Percentiles rank a stretch among this genome's conserved stretches.
Conservation (phyloP, 441 rosid genomes). For the Erysimum pusillum region DNA sequence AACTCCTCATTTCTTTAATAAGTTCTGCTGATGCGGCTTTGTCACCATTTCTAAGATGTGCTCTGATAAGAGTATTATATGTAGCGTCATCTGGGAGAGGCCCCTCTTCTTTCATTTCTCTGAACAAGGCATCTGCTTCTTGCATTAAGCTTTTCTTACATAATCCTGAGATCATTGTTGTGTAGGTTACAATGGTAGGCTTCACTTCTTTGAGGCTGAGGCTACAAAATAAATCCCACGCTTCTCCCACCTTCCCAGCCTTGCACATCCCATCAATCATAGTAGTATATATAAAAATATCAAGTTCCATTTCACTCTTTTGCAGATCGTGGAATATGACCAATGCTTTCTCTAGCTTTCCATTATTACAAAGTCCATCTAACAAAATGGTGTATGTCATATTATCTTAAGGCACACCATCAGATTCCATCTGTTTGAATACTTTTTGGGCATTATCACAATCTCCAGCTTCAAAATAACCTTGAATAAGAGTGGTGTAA, state of each 20-base stretch:
- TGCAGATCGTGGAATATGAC: background rate
- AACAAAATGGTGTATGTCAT: background rate
- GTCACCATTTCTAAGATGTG: too few species aligned
- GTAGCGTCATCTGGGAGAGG: background rate
- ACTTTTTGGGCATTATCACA: background rate
- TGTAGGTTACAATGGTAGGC: background rate
- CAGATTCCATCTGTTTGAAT: background rate
- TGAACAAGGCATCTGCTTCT: background rate
- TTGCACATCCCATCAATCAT: background rate
- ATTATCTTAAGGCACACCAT: background rate
- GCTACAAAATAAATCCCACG: background rate
- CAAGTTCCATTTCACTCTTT: background rate
- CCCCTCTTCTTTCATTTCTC: background rate
- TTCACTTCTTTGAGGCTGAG: background rate
- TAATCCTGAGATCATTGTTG: background rate
- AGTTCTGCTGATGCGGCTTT: too few species aligned
- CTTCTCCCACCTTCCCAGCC: background rate
- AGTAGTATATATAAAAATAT: background rate
- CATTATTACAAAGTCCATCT: background rate
- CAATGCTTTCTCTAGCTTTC: background rate
- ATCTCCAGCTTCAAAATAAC: background rate
- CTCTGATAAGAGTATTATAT: background rate
- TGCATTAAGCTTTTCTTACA: slow-evolving; percentile 8
- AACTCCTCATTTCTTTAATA: too few species aligned
- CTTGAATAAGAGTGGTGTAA: background rate